Percentiles rank a stretch among this genome's conserved stretches.
Conservation (phyloP, 371 early-diverging fungal species). For the Mucor saturninus region DNA sequence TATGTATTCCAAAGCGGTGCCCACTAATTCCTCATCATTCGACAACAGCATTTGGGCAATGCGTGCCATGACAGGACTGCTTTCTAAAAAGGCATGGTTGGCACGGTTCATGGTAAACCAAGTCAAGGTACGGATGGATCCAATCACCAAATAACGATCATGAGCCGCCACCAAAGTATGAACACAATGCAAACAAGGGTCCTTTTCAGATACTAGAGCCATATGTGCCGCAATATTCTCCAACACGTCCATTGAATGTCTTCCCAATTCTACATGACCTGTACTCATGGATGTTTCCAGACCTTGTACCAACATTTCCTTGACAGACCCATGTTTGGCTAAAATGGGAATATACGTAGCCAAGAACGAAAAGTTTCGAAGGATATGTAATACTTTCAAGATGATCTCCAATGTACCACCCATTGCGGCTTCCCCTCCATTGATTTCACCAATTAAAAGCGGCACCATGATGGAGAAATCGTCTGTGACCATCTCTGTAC, state of each 20-base stretch:
- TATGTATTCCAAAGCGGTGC: constrained; percentile 69
- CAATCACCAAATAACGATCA: constrained; percentile 69
- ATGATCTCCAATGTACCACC: constrained; percentile 56
- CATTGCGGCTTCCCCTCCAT: neutral
- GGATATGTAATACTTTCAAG: constrained; percentile 73
- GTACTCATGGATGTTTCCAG: constrained; percentile 61
- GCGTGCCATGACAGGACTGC: constrained; percentile 16
- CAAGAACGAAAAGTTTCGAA: constrained; percentile 76
- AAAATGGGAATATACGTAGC: constrained; percentile 59
- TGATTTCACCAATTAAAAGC: neutral
- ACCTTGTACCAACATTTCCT: constrained; percentile 56
- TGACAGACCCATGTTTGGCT: constrained; percentile 45
- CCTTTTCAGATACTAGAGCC: constrained; percentile 39
- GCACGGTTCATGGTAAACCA: constrained; percentile 46
- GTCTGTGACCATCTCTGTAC: neutral
- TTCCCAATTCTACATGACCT: constrained; percentile 56
- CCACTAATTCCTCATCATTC: constrained; percentile 75
- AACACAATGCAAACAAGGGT: constrained; percentile 41
- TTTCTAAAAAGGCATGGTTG: constrained; percentile 8
- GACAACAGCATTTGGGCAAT: constrained; percentile 59
- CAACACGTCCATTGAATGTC: constrained; percentile 71
- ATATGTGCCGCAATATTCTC: constrained; percentile 66
- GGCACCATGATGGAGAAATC: neutral
- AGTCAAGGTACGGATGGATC: constrained; percentile 65
- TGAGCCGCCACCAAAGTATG: constrained; percentile 51